A percentile compares a stretch with the other conserved stretches of the same genome.
These are phyloP conservation scores for Agrocybe praecox DNA, from an alignment of 768 basidiomycete genomes.

Conservation along the genomic window DNA sequence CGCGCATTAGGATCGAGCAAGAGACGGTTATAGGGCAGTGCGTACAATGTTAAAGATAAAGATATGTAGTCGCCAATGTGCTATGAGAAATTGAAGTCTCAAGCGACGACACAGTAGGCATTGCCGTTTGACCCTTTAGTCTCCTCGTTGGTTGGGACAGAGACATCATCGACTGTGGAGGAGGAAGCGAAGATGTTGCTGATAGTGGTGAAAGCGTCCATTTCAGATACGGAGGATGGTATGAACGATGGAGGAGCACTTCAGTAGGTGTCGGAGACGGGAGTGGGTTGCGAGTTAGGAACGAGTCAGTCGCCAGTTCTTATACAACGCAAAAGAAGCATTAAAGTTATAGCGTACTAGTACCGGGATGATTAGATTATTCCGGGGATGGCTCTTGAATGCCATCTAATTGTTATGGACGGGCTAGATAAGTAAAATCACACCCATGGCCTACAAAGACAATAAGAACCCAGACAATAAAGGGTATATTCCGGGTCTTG, in stretches of 20 bases:
- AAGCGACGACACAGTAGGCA: constrained; percentile 26
- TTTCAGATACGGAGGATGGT: constrained; percentile 13
- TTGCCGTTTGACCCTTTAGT: constrained; percentile 12
- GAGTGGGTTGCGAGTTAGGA: neutral
- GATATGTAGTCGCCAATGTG: constrained; percentile 17
- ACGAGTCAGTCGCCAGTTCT: neutral
- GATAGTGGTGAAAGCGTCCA: constrained; percentile 29
- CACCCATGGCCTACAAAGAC: constrained; percentile 8
- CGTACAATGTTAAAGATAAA: constrained; percentile 20
- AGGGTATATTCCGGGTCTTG: constrained; percentile 1
- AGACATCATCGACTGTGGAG: constrained; percentile 18
- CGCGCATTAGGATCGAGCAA: neutral
- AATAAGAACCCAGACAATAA: constrained; percentile 14
- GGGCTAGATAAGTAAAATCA: neutral
- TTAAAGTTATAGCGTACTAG: neutral
- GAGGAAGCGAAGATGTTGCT: constrained; percentile 17
- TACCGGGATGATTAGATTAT: neutral
- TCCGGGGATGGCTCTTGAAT: neutral
- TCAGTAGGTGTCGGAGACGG: neutral
- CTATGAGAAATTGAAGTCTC: constrained; percentile 15
- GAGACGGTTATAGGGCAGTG: neutral
- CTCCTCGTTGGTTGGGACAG: constrained; percentile 15
- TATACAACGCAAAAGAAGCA: constrained; percentile 3
- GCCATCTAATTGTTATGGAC: constrained; percentile 18
- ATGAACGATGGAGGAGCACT: constrained; percentile 5